phyloP scores from a whole-genome alignment of 768 basidiomycete species.

The Suillus ampliporus region DNA sequence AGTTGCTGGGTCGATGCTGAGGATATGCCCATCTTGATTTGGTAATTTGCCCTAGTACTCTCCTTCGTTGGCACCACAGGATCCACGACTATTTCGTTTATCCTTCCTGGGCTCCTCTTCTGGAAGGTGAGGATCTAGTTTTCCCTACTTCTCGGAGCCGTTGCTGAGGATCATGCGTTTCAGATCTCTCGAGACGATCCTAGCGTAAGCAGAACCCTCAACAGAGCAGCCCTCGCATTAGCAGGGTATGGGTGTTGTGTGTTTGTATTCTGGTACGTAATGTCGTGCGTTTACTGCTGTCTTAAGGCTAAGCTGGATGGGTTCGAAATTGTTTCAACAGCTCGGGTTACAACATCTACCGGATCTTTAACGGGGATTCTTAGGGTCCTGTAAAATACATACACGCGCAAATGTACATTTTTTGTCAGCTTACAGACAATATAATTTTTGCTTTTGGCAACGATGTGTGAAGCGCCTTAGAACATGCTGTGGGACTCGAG shows the following conservation, averaged over 20 bases:
- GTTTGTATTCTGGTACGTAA: constrained; percentile 88
- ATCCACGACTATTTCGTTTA: constrained; percentile 96
- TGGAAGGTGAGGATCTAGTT: constrained; percentile 69
- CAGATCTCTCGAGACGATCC: constrained; percentile 76
- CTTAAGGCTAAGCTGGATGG: background rate
- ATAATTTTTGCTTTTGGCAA: background rate
- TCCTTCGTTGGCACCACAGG: constrained; percentile 98
- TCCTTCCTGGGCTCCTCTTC: constrained; percentile 91
- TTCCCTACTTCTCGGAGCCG: constrained; percentile 15
- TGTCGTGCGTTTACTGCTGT: constrained; percentile 3
- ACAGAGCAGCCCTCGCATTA: constrained; percentile 67
- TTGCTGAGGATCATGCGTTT: constrained; percentile 16
- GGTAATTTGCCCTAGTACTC: constrained; percentile 60
- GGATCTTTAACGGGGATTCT: constrained; percentile 55
- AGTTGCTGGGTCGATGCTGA: constrained; percentile 28
- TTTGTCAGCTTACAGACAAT: constrained; percentile 4
- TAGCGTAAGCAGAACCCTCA: constrained; percentile 56
- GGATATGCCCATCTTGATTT: constrained; percentile 17
- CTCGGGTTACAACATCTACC: constrained; percentile 80
- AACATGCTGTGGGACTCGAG: background rate
- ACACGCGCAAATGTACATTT: constrained; percentile 1
- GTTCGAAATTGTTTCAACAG: constrained; percentile 41
- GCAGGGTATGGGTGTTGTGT: constrained; percentile 78
- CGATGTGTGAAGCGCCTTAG: background rate
- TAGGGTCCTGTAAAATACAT: background rate